Conservation (phyloP, 768 basidiomycete genomes). For the Phylloporus sp. region DNA sequence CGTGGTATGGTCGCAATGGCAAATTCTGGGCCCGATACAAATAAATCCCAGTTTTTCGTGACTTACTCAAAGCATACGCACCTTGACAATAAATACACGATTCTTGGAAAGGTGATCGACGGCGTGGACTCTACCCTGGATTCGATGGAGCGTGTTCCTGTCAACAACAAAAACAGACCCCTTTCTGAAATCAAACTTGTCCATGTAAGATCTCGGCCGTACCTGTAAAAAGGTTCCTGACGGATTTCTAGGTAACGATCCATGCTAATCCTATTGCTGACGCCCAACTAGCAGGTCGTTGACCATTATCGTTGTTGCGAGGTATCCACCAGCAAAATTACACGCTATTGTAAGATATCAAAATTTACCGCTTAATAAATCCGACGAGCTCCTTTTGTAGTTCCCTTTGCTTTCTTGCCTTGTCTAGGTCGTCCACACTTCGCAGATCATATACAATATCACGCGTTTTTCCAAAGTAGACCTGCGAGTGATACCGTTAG, state of each 20-base stretch:
- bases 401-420: constrained; percentile 73
- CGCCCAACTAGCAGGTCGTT: constrained; percentile 37
- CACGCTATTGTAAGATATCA: constrained; percentile 15
- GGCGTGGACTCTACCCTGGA: constrained; percentile 93
- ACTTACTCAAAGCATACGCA: constrained; percentile 92
- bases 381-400: constrained; percentile 89
- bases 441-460: constrained; percentile 93
- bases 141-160: constrained; percentile 88
- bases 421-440: constrained; percentile 81
- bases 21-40: constrained; percentile 90
- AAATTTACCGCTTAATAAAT: constrained; percentile 64
- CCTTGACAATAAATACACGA: constrained; percentile 91
- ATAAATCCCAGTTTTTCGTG: constrained; percentile 89
- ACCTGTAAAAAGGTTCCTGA: neutral
- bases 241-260: constrained; percentile 61
- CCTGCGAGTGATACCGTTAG: constrained; percentile 39
- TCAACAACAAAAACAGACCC: constrained; percentile 88
- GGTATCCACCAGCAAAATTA: constrained; percentile 5
- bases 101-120: constrained; percentile 98
- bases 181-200: constrained; percentile 79
- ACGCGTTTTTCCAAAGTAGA: constrained; percentile 95
- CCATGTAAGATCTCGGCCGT: constrained; percentile 48
- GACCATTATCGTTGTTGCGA: constrained; percentile 7
- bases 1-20: constrained; percentile 98
- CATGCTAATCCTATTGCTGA: constrained; percentile 97